Conservation (phyloP, 495 filamentous ascomycete genomes). For the Friedmanniomyces endolithicus region DNA sequence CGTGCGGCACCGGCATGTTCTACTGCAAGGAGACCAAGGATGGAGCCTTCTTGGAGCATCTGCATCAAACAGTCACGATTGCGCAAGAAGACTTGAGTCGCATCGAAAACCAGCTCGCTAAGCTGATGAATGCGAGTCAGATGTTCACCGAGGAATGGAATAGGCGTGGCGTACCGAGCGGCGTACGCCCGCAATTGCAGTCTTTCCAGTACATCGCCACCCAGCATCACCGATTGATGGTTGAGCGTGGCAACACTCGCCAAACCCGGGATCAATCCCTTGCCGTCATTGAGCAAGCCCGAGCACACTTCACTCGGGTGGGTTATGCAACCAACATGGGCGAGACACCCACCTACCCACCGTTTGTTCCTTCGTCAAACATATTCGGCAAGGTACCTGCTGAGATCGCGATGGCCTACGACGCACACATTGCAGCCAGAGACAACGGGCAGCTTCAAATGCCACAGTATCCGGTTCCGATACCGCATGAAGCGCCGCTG, state of each 20-base stretch:
- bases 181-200: not conserved
- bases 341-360: not conserved
- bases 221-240: not conserved
- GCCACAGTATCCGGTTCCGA: not conserved
- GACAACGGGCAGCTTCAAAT: not conserved
- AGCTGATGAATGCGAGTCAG: not conserved
- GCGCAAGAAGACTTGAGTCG: not conserved
- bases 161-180: not conserved
- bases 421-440: not conserved
- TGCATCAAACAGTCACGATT: not conserved
- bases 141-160: not conserved
- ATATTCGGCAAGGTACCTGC: not conserved
- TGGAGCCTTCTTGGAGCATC: constrained; percentile 3
- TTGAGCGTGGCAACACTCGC: not conserved
- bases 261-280: not conserved
- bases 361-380: not conserved
- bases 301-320: not conserved
- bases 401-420: not conserved
- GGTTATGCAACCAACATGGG: not conserved
- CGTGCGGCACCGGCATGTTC: constrained; percentile 8
- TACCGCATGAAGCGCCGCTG: not conserved
- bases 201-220: not conserved
- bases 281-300: not conserved
- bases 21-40: constrained; percentile 8
- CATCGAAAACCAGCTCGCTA: not conserved